Evolutionary conservation across 78 protist species (phyloP).

Genomic region (Corallochytrium limacisporum): DNA sequence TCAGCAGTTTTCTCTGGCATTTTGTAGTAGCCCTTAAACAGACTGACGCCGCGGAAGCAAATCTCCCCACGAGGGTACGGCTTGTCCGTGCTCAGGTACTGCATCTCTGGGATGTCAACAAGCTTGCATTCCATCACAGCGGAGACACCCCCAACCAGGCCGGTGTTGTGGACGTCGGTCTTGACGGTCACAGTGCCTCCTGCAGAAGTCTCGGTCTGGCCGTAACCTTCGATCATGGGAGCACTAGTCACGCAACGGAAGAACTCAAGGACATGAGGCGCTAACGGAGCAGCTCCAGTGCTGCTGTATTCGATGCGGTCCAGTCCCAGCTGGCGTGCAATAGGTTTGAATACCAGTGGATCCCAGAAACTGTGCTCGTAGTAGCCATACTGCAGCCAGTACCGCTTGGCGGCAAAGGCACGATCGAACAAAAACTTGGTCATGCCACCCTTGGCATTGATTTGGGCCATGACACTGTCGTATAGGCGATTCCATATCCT

Average conservation of each 20-base stretch:
- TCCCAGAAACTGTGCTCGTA: too few relatives aligned
- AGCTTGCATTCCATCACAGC: constrained; percentile 20
- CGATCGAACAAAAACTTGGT: too few relatives aligned
- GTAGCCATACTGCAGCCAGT: too few relatives aligned
- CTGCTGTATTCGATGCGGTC: too few relatives aligned
- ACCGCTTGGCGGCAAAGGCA: too few relatives aligned
- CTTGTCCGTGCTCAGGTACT: constrained; percentile 20
- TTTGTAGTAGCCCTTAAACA: constrained; percentile 64
- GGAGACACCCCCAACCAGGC: neutral
- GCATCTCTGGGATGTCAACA: constrained; percentile 70
- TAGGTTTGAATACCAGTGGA: neutral
- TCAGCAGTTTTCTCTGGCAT: constrained; percentile 50
- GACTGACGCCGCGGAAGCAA: constrained; percentile 66
- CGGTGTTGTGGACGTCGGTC: neutral
- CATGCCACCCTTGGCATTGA: too few relatives aligned
- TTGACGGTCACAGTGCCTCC: neutral
- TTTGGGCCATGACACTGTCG: constrained; percentile 42
- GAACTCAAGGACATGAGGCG: constrained; percentile 37
- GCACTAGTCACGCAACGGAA: neutral
- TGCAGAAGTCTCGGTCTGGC: constrained; percentile 29
- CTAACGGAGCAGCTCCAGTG: constrained; percentile 86
- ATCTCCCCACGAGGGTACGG: constrained; percentile 75
- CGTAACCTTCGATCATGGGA: constrained; percentile 35
- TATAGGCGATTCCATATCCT: constrained; percentile 69
- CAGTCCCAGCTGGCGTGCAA: too few relatives aligned